phyloP scores from a whole-genome alignment of 805 yeast species.

The Saccharomycopsis vini region DNA sequence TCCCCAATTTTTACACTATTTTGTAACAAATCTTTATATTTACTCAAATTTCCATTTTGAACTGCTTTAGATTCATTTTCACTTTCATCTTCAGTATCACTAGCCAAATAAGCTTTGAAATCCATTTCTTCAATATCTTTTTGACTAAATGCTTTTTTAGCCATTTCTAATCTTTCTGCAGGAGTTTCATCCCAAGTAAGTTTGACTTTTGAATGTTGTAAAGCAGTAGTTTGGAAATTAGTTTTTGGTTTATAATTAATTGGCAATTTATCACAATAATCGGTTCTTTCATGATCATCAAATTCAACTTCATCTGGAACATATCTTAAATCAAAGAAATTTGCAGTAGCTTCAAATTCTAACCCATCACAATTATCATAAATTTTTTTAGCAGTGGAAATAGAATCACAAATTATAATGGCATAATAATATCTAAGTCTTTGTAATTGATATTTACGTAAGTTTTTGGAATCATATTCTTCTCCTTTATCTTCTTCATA shows the following conservation, averaged over 20 bases:
- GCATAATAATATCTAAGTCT: slow-evolving; percentile 91
- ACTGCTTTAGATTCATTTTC: slow-evolving; percentile 44
- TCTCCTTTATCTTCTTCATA: slow-evolving; percentile 73
- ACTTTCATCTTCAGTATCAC: slow-evolving; percentile 53
- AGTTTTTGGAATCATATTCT: slow-evolving; percentile 75
- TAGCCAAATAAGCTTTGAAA: slow-evolving; percentile 84
- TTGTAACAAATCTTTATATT: slow-evolving; percentile 49
- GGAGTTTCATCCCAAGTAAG: slow-evolving; percentile 99
- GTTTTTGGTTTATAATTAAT: slow-evolving; percentile 65
- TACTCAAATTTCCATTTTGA: slow-evolving; percentile 37
- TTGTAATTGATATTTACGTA: slow-evolving; percentile 87
- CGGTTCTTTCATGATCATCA: slow-evolving; percentile 61
- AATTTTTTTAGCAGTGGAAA: slow-evolving; percentile 61
- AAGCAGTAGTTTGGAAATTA: slow-evolving; percentile 84
- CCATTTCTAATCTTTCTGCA: slow-evolving; percentile 66
- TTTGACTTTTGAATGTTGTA: slow-evolving; percentile 93
- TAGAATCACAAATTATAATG: slow-evolving; percentile 71
- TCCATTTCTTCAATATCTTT: slow-evolving; percentile 87
- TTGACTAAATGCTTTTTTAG: slow-evolving; percentile 76
- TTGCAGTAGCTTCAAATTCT: slow-evolving; percentile 93
- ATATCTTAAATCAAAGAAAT: slow-evolving; percentile 83
- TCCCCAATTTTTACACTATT: slow-evolving; percentile 29
- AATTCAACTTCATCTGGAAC: slow-evolving; percentile 91
- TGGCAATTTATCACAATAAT: slow-evolving; percentile 64
- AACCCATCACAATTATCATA: slow-evolving; percentile 89